Evolutionary conservation across 768 basidiomycete species (phyloP), one percentile per base, ranked within the genome.

Genomic region (Trametes gibbosa): DNA sequence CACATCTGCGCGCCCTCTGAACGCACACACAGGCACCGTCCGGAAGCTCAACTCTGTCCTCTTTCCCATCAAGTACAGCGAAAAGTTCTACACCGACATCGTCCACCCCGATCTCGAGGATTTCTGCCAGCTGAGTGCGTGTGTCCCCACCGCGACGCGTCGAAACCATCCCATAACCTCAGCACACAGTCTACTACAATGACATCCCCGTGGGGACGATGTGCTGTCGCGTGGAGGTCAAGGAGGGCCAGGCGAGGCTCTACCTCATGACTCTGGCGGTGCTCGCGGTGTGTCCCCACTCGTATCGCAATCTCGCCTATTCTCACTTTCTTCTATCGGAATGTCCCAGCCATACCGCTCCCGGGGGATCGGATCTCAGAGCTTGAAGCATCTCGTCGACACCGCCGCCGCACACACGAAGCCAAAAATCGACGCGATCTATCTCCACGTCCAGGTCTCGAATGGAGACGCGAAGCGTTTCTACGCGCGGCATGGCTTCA

Each of bases 201-300:
- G 93, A 96, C 75, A 79, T 96, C 57, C 92, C 94, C 46, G 87
- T 95, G 62, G 93, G 94, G 59, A 91, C 86, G 5, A 82, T 95
- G 67, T 93, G 90, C 72, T 92, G 90, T 75, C 84, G 91, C 58
- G 73, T 94, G 60, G 93, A 96, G 73, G 80, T 77, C 53, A 83
- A 84, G 67, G 79, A 82, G 66, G 81, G 76, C 45, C 73, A 78
- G 65, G 76, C 74, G 43, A 77, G 79, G 47, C 74, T 92, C 59
- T 95, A 95, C 75, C 80, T 95, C 69, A 92, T 94, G 87, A 95
- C 94, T 50, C 87, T 95, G 86, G 94, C 92, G 43, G 76, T 95
- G 62, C 84, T 95, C 55, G 92, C 91, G 56, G 92, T 94, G 76
- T 74, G 84, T 32, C 75, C 29, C 5, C 23, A 19, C 24, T 24